Evolutionary conservation across 164 flowering plant genomes (phyloP), one percentile per base, ranked within the genome.

Genomic region (Cinnamomum chago): DNA sequence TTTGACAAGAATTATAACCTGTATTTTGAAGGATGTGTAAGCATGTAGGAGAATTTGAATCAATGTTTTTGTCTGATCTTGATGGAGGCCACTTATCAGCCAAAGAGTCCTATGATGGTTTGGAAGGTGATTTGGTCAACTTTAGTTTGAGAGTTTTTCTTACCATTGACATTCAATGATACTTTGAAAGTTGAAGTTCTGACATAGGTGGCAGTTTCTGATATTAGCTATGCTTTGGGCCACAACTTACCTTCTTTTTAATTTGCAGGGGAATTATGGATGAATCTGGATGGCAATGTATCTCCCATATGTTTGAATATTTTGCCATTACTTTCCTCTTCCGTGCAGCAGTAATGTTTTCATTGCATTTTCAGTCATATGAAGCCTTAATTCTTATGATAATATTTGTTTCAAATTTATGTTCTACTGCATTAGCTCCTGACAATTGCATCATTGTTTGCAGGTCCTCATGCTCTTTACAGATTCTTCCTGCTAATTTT

Each of bases 301-400:
- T 89, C 98, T 82, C 98, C 98, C 24, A 81, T 93, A 75, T 93
- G 95, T 79, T 75, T 93, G 80, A 90, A 85, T 82, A 87, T 93
- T 72, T 79, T 93, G 75, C 92, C 95, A 47, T 78, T 91, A 75
- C 83, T 86, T 78, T 84, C 82, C 76, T 82, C 88, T 76, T 81
- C 89, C 18, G 47, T 65, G 62, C 83, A 72, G 58, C 62, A 75
- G 95, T 90, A 86, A 78, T 67, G 33, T 72, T 76, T 74, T 75
- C 17, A 25, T 73, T 67, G 62, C 64, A 64, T 76, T 50, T 55
- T 55, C 1, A 55, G 60, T 55, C n/a, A 55, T 55, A 55, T 55
- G 60, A 2, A 55, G 60, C 60, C 13, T 55, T 17, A 55, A 40
- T 40, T 40, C 47, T 40, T 67, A 2, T 64, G 33, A 58, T 28